phyloP scores from a whole-genome alignment of 176 grass and related monocot species.

The Tuctoria greenei region DNA sequence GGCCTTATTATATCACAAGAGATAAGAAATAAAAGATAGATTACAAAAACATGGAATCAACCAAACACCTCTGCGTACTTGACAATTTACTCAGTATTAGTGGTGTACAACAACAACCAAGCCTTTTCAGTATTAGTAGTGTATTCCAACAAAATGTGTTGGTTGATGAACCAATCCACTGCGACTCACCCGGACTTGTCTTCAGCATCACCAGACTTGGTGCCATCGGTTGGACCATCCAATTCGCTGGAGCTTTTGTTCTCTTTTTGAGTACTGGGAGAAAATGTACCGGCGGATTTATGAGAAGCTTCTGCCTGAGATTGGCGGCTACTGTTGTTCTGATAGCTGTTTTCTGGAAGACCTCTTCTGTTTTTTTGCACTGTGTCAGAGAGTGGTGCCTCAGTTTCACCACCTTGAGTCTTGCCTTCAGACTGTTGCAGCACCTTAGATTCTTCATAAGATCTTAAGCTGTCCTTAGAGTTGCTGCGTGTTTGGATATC shows the following conservation, averaged over 20 bases:
- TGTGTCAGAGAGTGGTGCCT: background rate
- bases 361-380: background rate
- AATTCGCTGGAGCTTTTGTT: slow-evolving; percentile 9
- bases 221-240: background rate
- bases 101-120: background rate
- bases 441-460: slow-evolving; percentile 13
- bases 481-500: background rate
- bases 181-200: background rate
- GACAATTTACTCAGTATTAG: slow-evolving; percentile 18
- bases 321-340: background rate
- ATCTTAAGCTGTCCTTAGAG: background rate
- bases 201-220: background rate
- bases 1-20: slow-evolving; percentile 13
- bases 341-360: background rate
- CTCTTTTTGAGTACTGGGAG: background rate
- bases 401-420: background rate
- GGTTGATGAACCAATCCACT: background rate
- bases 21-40: background rate
- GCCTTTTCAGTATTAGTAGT: slow-evolving; percentile 3
- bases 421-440: slow-evolving; percentile 17
- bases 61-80: background rate
- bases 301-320: slow-evolving; percentile 19
- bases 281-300: background rate
- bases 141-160: background rate
- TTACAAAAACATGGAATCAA: background rate